These are phyloP conservation scores for Chlorella sp. DNA, from an alignment of 139 green algal species.

Conservation along the genomic window DNA sequence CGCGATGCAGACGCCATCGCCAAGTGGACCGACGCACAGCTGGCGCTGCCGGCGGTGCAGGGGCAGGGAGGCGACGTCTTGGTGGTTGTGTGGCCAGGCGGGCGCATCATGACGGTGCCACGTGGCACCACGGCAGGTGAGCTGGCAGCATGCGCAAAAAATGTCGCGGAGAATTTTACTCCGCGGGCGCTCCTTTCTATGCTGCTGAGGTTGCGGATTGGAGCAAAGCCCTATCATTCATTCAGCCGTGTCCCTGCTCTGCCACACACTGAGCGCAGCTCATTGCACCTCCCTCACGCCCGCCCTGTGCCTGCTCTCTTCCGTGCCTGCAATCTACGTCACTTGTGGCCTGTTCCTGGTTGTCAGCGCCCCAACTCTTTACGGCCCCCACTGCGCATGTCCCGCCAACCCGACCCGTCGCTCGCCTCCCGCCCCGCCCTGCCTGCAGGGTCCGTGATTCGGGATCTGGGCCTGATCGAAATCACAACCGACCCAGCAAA, in stretches of 20 bases:
- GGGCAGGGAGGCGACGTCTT: slow-evolving; percentile 42
- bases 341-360: no score
- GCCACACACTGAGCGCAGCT: no score
- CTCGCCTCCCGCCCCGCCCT: background rate
- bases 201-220: no score
- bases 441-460: slow-evolving; percentile 4
- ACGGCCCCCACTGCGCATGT: background rate
- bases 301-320: background rate
- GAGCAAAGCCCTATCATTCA: no score
- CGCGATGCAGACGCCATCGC: background rate
- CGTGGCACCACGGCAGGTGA: slow-evolving; percentile 79
- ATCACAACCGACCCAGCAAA: background rate
- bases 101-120: slow-evolving; percentile 71
- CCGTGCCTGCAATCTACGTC: no score
- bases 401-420: background rate
- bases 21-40: background rate
- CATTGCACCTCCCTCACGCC: background rate
- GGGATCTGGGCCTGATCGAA: slow-evolving; percentile 9
- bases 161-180: no score
- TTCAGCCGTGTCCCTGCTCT: no score
- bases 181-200: no score
- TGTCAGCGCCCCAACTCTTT: no score
- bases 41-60: background rate
- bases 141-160: no score
- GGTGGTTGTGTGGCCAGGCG: slow-evolving; percentile 58